Percentiles rank a stretch among this genome's conserved stretches.
phyloP scores from a whole-genome alignment of 148 eudicot genomes.

The Fallopia convolvulus region DNA sequence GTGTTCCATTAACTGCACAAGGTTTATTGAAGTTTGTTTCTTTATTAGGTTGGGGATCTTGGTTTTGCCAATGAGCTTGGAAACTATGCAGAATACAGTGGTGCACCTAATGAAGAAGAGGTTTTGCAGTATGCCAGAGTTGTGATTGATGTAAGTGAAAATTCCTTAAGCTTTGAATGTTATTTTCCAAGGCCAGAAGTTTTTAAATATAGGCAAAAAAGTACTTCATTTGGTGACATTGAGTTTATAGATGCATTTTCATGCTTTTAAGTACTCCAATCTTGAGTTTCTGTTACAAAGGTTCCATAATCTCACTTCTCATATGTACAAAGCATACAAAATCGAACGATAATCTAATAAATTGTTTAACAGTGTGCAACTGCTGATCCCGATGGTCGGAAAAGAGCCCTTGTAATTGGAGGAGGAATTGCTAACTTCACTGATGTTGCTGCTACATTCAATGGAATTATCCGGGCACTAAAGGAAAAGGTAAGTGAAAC shows the following conservation, averaged over 20 bases:
- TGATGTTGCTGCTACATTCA: conserved; percentile 63
- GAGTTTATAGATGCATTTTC: neutral
- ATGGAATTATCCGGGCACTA: conserved; percentile 16
- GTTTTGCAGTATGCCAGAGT: conserved; percentile 71
- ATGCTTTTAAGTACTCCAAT: neutral
- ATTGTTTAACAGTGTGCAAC: conserved; percentile 44
- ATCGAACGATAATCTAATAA: neutral
- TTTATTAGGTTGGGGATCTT: conserved; percentile 58
- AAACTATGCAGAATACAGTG: conserved; percentile 72
- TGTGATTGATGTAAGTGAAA: conserved; percentile 53
- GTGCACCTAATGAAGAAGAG: conserved; percentile 79
- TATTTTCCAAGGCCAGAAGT: neutral
- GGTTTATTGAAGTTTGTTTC: neutral
- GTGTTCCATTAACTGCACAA: neutral
- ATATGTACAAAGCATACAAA: neutral
- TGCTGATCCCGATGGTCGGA: conserved; percentile 52
- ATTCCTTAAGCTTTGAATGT: neutral
- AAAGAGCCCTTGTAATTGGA: conserved; percentile 55
- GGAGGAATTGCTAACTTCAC: conserved; percentile 67
- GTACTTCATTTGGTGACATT: neutral
- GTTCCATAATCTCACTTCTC: neutral
- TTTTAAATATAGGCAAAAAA: neutral
- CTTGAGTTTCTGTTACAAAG: neutral
- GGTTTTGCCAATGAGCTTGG: conserved; percentile 72
- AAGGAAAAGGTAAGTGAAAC: conserved; percentile 9